Evolutionary conservation across 2,329 filamentous ascomycete species (phyloP), one percentile per base, ranked within the genome.

Genomic region (Phialophora chinensis): DNA sequence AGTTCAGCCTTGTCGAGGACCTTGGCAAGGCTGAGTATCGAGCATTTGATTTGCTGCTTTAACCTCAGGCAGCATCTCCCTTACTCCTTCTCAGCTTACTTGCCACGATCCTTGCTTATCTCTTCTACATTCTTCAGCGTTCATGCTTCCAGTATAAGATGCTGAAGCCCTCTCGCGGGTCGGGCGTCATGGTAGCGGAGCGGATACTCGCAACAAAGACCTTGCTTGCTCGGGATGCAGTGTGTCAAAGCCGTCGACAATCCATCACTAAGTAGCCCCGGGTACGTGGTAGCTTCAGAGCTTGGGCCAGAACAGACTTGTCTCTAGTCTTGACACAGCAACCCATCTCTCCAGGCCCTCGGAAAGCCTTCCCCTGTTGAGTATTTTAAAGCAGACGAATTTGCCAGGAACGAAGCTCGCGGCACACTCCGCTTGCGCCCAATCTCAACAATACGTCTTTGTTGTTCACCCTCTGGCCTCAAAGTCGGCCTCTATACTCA

Each of bases 51-150:
- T 35, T 55, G 27, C 53, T n/a, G 53, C 27, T 33, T n/a, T 29
- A 55, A 35, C 20, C 2, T 8, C n/a, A 55, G 29, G 12, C 25
- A 31, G 29, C 53, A 20, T 20, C n/a, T 31, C 12, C 53, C 53
- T 20, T 29, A 20, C 17, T 23, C 17, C 58, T 33, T 31, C 31
- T 50, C 49, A 53, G 58, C 58, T 60, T 60, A 60, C 47, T 61
- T 54, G 59, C 49, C 31, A 61, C 59, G 25, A 61, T 61, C 47
- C 50, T 60, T 38, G 58, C 58, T 60, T 50, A 60, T 33, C n/a
- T 50, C 42, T 60, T 44, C 49, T 17, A 5, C 49, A 17, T 52
- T 44, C 38, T n/a, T 20, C 38, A 44, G 14, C 38, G 17, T 2
- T 7, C 2, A n/a, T n/a, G 17, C 14, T n/a, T 44, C 17, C 38